A percentile compares a stretch with the other conserved stretches of the same genome.
Conservation (phyloP, 2,329 filamentous ascomycete species). For the Pezicula carpinea region DNA sequence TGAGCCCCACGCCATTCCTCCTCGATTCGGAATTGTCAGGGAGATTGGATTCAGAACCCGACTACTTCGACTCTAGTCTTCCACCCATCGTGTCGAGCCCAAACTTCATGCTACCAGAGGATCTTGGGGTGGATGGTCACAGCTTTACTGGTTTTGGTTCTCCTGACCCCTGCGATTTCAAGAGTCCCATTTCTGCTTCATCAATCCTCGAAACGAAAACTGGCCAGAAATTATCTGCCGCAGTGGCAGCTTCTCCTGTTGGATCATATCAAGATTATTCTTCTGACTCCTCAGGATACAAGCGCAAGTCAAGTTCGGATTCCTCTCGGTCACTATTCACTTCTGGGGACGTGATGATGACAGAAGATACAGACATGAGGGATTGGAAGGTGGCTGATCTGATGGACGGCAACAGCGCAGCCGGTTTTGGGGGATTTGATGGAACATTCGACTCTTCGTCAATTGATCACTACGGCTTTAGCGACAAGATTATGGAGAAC, state of each 20-base stretch:
- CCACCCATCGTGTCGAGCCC: slow-evolving; percentile 24
- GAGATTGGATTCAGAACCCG: slow-evolving; percentile 26
- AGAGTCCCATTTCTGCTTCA: slow-evolving; percentile 18
- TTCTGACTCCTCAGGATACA: slow-evolving; percentile 47
- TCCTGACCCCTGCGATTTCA: slow-evolving; percentile 18
- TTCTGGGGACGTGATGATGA: slow-evolving; percentile 39
- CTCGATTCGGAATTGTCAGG: slow-evolving; percentile 31
- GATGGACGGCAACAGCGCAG: slow-evolving; percentile 32
- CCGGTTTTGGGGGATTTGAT: slow-evolving; percentile 32
- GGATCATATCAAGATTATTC: slow-evolving; percentile 44
- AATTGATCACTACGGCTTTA: slow-evolving; percentile 32
- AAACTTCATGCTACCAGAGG: slow-evolving; percentile 26
- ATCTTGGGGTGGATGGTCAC: slow-evolving; percentile 20
- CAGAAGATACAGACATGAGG: slow-evolving; percentile 35
- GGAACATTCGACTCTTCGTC: slow-evolving; percentile 33
- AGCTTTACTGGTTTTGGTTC: slow-evolving; percentile 23
- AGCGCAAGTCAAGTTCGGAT: slow-evolving; percentile 41
- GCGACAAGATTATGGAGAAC: slow-evolving; percentile 42
- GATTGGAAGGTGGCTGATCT: slow-evolving; percentile 39
- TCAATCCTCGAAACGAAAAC: slow-evolving; percentile 17
- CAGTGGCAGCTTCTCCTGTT: slow-evolving; percentile 28
- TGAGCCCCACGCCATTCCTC: slow-evolving; percentile 28
- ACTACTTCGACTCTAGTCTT: slow-evolving; percentile 32
- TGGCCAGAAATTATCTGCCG: slow-evolving; percentile 19
- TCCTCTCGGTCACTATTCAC: slow-evolving; percentile 40